A percentile compares a stretch with the other conserved stretches of the same genome.
phyloP scores from a whole-genome alignment of 2,329 filamentous ascomycete genomes.

The Colletotrichum musicola region DNA sequence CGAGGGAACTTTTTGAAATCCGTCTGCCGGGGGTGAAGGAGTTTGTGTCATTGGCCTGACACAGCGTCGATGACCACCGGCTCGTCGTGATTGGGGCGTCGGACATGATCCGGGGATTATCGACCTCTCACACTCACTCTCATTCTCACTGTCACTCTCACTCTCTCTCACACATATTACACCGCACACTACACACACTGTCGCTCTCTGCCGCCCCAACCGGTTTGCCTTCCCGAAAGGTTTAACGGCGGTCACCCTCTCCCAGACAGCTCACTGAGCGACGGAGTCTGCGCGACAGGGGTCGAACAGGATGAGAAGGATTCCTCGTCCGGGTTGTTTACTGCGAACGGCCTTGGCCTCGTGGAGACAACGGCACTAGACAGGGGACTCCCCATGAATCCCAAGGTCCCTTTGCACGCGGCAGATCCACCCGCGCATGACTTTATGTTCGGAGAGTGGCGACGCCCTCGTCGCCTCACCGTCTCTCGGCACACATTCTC shows the following conservation, averaged over 20 bases:
- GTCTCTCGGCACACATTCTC: background rate
- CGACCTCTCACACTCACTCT: background rate
- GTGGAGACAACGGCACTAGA: slow-evolving; percentile 17
- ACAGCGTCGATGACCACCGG: background rate
- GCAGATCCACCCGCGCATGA: slow-evolving; percentile 31
- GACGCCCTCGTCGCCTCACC: slow-evolving; percentile 7
- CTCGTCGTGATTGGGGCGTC: slow-evolving; percentile 8
- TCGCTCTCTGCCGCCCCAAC: background rate
- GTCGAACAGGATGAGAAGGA: no score
- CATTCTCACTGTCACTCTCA: background rate
- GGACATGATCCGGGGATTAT: slow-evolving; percentile 18
- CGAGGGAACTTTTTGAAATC: slow-evolving; percentile 32
- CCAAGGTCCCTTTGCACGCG: slow-evolving; percentile 37
- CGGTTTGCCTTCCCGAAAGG: slow-evolving; percentile 21
- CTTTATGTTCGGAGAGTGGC: slow-evolving; percentile 24
- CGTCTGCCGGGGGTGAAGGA: background rate
- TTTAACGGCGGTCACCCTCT: background rate
- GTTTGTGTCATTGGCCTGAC: slow-evolving; percentile 33
- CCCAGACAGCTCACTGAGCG: background rate
- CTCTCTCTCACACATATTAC: background rate
- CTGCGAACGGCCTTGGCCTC: slow-evolving; percentile 13
- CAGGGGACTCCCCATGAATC: slow-evolving; percentile 18
- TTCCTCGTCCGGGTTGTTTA: slow-evolving; percentile 17
- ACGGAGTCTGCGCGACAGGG: slow-evolving; percentile 5
- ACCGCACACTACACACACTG: no score